Conservation (phyloP, 768 basidiomycete genomes). For the Suillus ampliporus region DNA sequence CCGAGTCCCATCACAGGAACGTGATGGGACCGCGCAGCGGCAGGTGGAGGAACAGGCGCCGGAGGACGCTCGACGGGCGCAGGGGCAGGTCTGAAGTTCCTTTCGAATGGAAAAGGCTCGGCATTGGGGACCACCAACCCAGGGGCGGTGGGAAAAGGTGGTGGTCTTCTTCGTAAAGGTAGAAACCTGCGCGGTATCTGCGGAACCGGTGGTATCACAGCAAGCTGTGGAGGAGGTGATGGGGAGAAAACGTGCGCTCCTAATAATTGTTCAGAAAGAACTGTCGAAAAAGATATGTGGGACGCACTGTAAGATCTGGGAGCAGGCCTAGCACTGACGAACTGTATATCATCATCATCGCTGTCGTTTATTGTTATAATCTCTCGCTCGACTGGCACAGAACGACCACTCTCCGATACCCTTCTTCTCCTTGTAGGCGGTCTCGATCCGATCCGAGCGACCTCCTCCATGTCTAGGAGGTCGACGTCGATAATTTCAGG, state of each 20-base stretch:
- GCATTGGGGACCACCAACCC: slow-evolving; percentile 57
- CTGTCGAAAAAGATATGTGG: background rate
- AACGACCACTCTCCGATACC: slow-evolving; percentile 28
- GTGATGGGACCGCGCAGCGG: slow-evolving; percentile 58
- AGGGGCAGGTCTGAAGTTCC: slow-evolving; percentile 27
- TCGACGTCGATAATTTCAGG: slow-evolving; percentile 53
- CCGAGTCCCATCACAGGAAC: slow-evolving; percentile 68
- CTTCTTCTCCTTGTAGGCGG: slow-evolving; percentile 33
- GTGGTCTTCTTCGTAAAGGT: slow-evolving; percentile 42
- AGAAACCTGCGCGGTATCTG: slow-evolving; percentile 46
- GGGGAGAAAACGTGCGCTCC: slow-evolving; percentile 47
- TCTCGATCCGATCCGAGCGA: slow-evolving; percentile 31
- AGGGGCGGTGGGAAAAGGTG: slow-evolving; percentile 34
- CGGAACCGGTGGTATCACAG: slow-evolving; percentile 62
- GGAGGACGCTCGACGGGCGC: slow-evolving; percentile 30
- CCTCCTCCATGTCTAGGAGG: slow-evolving; percentile 41
- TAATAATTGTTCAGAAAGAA: slow-evolving; percentile 14
- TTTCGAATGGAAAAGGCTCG: slow-evolving; percentile 59
- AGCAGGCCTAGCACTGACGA: slow-evolving; percentile 29
- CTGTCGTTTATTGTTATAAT: slow-evolving; percentile 45
- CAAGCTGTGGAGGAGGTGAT: slow-evolving; percentile 51
- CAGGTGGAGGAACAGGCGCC: slow-evolving; percentile 32
- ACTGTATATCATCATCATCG: slow-evolving; percentile 45
- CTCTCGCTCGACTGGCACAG: slow-evolving; percentile 23
- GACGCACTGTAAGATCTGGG: slow-evolving; percentile 27